These are phyloP conservation scores for Aureobasidium namibiae DNA, from an alignment of 2,329 filamentous ascomycete species.

Conservation along the genomic window DNA sequence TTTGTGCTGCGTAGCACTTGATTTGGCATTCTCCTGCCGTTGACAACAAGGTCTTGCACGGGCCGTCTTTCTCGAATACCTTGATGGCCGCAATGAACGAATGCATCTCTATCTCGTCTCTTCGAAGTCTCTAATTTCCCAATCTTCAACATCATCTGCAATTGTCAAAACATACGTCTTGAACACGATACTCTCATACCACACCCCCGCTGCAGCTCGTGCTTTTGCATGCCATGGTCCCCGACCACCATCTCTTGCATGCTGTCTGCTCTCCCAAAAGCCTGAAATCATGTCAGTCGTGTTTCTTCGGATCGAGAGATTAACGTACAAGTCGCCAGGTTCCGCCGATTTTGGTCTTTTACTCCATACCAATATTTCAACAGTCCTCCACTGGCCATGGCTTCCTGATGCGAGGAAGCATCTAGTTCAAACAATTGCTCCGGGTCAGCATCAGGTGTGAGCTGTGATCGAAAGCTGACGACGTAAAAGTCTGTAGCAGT, in stretches of 20 bases:
- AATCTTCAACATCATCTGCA: constrained; percentile 54
- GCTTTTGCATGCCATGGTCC: constrained; percentile 52
- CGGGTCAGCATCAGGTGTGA: constrained; percentile 61
- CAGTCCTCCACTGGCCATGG: constrained; percentile 68
- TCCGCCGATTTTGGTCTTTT: constrained; percentile 60
- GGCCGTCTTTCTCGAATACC: not conserved
- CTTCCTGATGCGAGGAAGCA: constrained; percentile 70
- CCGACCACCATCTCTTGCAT: constrained; percentile 52
- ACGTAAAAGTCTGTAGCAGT: constrained; percentile 65
- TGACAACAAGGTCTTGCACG: not conserved
- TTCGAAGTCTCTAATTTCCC: constrained; percentile 29
- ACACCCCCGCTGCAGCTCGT: constrained; percentile 37
- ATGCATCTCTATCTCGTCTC: not conserved
- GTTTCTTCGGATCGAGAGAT: not conserved
- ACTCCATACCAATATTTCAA: constrained; percentile 90
- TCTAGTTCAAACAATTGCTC: constrained; percentile 65
- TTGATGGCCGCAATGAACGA: not conserved
- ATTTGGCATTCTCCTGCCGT: too few relatives aligned
- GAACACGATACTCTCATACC: constrained; percentile 38
- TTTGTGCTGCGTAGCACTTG: too few relatives aligned
- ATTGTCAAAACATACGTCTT: constrained; percentile 48
- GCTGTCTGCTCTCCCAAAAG: constrained; percentile 52
- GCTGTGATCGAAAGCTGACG: constrained; percentile 70
- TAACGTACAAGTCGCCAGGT: constrained; percentile 62
- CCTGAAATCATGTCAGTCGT: constrained; percentile 36